These are phyloP conservation scores for Parasitella parasitica DNA, from an alignment of 371 early-diverging fungal genomes.

Conservation along the genomic window DNA sequence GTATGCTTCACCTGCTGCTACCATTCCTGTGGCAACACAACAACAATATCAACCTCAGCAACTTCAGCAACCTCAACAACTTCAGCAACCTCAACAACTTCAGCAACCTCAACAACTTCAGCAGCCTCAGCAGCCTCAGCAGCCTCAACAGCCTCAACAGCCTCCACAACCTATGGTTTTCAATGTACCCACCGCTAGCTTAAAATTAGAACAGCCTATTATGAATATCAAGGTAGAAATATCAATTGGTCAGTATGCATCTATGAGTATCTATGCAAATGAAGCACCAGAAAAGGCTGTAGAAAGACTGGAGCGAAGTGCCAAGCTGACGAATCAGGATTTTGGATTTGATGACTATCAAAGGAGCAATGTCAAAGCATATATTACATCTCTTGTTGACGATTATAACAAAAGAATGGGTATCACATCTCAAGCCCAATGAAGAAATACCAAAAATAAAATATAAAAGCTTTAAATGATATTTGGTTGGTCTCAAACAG, in stretches of 20 bases:
- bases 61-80: slow-evolving; percentile 2
- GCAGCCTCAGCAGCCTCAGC: neutral
- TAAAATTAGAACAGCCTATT: slow-evolving; percentile 5
- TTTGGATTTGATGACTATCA: slow-evolving; percentile 18
- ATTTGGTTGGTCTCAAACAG: too few relatives aligned
- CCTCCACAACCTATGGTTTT: neutral
- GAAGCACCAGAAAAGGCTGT: slow-evolving; percentile 31
- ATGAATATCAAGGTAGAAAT: slow-evolving; percentile 42
- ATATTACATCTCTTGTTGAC: neutral
- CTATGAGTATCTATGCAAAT: slow-evolving; percentile 32
- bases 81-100: neutral
- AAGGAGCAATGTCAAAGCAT: slow-evolving; percentile 2
- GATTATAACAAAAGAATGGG: neutral
- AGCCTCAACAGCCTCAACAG: neutral
- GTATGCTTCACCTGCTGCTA: slow-evolving; percentile 8
- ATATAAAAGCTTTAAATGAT: neutral
- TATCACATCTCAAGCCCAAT: too few relatives aligned
- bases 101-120: neutral
- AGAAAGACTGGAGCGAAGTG: slow-evolving; percentile 27
- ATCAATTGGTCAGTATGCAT: slow-evolving; percentile 31
- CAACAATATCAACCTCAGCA: too few relatives aligned
- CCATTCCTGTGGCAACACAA: too few relatives aligned
- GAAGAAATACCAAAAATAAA: neutral
- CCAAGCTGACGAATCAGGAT: too few relatives aligned
- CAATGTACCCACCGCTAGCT: neutral